A percentile compares a stretch with the other conserved stretches of the same genome.
Conservation (phyloP, 768 basidiomycete species). For the Termitomyces sp. region DNA sequence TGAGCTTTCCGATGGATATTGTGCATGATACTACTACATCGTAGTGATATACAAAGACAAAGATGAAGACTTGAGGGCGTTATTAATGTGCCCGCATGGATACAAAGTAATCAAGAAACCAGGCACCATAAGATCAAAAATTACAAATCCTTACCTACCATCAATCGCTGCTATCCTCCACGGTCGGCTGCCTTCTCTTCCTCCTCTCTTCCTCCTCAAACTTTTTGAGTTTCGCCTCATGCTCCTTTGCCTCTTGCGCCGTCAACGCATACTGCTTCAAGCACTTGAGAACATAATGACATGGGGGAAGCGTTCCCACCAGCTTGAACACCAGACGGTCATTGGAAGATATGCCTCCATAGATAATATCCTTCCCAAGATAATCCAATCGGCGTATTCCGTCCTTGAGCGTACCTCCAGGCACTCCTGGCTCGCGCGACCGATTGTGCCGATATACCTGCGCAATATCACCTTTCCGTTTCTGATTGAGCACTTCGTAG, state of each 20-base stretch:
- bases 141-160: neutral
- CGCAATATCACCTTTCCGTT: conserved; percentile 36
- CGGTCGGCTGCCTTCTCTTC: conserved; percentile 17
- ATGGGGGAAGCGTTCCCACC: conserved; percentile 46
- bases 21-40: neutral
- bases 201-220: conserved; percentile 27
- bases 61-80: too few species aligned
- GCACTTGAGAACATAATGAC: conserved; percentile 57
- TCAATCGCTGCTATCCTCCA: conserved; percentile 8
- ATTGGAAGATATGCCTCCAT: conserved; percentile 53
- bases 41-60: conserved; percentile 14
- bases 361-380: conserved; percentile 52
- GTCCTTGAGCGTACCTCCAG: conserved; percentile 61
- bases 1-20: too few species aligned
- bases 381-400: conserved; percentile 66
- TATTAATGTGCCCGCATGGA: neutral
- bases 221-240: conserved; percentile 29
- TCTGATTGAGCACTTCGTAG: conserved; percentile 33
- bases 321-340: conserved; percentile 35
- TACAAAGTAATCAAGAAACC: neutral
- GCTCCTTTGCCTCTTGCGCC: conserved; percentile 43
- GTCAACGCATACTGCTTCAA: conserved; percentile 39
- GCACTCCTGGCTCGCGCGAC: conserved; percentile 54
- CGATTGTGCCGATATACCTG: conserved; percentile 62
- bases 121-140: neutral